Evolutionary conservation across 371 early-diverging fungal species (phyloP), one percentile per base, ranked within the genome.

Genomic region (Circinella minor): DNA sequence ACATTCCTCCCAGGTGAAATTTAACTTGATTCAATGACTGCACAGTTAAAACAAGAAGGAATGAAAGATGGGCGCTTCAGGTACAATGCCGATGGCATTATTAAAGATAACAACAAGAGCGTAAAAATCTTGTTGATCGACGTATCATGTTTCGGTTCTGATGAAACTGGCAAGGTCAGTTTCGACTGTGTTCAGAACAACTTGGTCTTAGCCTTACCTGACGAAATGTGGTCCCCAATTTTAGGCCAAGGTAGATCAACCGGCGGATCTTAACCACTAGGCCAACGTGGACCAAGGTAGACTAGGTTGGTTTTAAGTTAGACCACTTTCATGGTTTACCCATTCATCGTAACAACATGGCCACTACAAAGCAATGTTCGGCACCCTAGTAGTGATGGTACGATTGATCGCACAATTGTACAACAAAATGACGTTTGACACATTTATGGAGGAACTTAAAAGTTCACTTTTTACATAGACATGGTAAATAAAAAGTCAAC

Each of bases 1-100:
- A 70, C 72, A 34, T 72, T 76, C 37, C 67, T 76, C 37, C 72
- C 76, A 62, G 76, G 76, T 70, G 76, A 76, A 66, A 76, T 76
- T 72, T 9, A 11, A 14, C 36, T 59, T 36, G 60, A 10, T 36
- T 47, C 47, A 9, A 47, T 47, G 47, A 47, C 47, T 1, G 15
- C 3, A 15, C 47, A 47, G 15, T 34, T 4, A n/a, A 57, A 57
- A 57, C n/a, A 10, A 57, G n/a, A n/a, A n/a, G n/a, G n/a, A n/a
- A n/a, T n/a, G n/a, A n/a, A n/a, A n/a, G 18, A 57, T 10, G 57
- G 57, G 2, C 57, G 18, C 18, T 34, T 15, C 18, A 57, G 4
- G 3, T 57, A 57, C 57, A 20, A 20, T 57, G 4, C 57, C 9
- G 4, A 57, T 57, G 57, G 57, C 9, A 57, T 34, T 1, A 57